phyloP scores from a whole-genome alignment of 2,329 filamentous ascomycete species.

The Parastagonospora avenae region DNA sequence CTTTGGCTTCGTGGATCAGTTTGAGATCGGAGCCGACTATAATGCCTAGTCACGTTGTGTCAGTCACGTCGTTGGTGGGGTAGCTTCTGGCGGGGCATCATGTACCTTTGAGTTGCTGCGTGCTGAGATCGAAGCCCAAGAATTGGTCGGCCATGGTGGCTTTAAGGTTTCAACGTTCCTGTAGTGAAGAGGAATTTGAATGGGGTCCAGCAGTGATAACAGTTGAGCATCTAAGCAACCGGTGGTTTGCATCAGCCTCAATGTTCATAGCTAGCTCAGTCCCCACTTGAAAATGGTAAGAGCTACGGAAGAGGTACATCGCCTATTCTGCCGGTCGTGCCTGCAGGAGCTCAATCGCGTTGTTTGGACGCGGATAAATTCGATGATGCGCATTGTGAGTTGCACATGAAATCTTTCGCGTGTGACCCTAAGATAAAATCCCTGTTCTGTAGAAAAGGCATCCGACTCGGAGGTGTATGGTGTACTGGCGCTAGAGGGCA shows the following conservation, averaged over 20 bases:
- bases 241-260: slow-evolving; percentile 22
- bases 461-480: not conserved
- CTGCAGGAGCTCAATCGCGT: slow-evolving; percentile 19
- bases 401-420: slow-evolving; percentile 1
- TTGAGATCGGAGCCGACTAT: slow-evolving; percentile 83
- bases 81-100: slow-evolving; percentile 31
- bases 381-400: slow-evolving; percentile 4
- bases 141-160: slow-evolving; percentile 63
- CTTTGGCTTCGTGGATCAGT: slow-evolving; percentile 82
- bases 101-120: slow-evolving; percentile 90
- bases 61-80: slow-evolving; percentile 28
- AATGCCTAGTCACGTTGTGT: slow-evolving; percentile 62
- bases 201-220: slow-evolving; percentile 12
- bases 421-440: not conserved
- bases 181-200: not conserved
- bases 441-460: not conserved
- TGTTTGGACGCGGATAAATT: slow-evolving; percentile 37
- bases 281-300: slow-evolving; percentile 17
- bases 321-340: slow-evolving; percentile 41
- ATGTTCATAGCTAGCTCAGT: slow-evolving; percentile 15
- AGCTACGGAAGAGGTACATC: slow-evolving; percentile 17
- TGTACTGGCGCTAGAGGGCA: no score
- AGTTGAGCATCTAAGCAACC: slow-evolving; percentile 12
- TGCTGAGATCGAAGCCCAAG: slow-evolving; percentile 93
- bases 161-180: not conserved